These are phyloP conservation scores for Cyanidium caldarium DNA, from an alignment of 23 red algal genomes.

Conservation along the genomic window DNA sequence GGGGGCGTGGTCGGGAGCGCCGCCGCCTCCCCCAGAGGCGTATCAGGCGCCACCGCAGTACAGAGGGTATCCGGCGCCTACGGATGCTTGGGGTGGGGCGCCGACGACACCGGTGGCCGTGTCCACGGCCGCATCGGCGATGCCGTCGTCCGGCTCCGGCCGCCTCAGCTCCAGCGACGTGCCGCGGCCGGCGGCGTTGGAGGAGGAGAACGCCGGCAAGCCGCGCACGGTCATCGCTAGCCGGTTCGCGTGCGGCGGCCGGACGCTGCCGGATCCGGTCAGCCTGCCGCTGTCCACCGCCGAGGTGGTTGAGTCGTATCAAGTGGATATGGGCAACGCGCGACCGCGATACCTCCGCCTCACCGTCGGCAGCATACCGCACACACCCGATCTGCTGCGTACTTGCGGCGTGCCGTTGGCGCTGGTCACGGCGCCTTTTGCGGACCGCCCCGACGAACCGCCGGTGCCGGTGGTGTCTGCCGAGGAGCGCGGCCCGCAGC, in stretches of 20 bases:
- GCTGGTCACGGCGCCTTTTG: background rate
- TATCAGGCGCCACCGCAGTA: too few relatives aligned
- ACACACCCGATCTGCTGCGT: background rate
- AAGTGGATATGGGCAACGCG: background rate
- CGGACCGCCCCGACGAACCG: background rate
- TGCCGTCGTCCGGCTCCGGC: background rate
- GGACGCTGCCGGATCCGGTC: background rate
- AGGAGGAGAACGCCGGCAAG: background rate
- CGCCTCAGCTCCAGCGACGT: background rate
- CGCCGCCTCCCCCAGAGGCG: too few relatives aligned
- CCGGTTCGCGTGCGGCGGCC: background rate
- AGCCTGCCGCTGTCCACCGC: background rate
- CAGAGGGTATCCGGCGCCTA: too few relatives aligned
- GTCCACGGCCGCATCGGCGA: too few relatives aligned
- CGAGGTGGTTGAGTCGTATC: background rate
- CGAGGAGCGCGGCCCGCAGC: constrained; percentile 45
- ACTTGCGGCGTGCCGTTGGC: background rate
- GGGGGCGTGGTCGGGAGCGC: too few relatives aligned
- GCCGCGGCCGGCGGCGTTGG: background rate
- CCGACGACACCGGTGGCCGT: too few relatives aligned
- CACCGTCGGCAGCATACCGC: background rate
- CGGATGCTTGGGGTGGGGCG: too few relatives aligned
- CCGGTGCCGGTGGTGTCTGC: background rate
- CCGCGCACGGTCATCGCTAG: background rate
- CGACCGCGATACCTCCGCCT: background rate